A percentile compares a stretch with the other conserved stretches of the same genome.
These are phyloP conservation scores for Hanseniaspora sp. DNA, from an alignment of 1,139 yeast genomes.

Conservation along the genomic window DNA sequence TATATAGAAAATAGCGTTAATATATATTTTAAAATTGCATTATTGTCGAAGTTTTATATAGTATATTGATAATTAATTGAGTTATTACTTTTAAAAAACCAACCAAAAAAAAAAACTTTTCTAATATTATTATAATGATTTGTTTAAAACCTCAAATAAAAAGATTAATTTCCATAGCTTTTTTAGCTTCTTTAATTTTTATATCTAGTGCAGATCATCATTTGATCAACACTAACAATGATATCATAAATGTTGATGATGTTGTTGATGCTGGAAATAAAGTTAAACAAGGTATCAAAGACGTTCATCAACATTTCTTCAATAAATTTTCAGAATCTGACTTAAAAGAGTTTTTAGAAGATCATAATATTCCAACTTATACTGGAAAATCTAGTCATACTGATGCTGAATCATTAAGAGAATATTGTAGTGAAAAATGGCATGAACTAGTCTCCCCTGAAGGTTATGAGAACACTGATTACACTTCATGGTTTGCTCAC, in stretches of 20 bases:
- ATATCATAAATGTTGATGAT: constrained; percentile 1
- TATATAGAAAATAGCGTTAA: too few species aligned
- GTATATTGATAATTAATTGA: too few species aligned
- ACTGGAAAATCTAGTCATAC: constrained; percentile 19
- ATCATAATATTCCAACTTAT: constrained; percentile 30
- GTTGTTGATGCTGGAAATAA: not conserved
- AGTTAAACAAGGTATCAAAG: not conserved
- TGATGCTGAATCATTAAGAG: constrained; percentile 30
- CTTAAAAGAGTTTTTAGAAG: constrained; percentile 30
- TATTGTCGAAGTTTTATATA: too few species aligned
- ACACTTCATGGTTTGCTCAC: constrained; percentile 16
- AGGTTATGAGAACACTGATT: constrained; percentile 26
- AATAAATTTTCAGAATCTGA: constrained; percentile 29
- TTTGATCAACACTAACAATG: not conserved
- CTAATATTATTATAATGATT: too few species aligned
- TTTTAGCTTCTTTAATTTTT: too few species aligned
- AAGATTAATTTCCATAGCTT: too few species aligned
- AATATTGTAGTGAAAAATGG: constrained; percentile 32
- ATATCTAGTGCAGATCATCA: not conserved
- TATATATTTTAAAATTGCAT: too few species aligned
- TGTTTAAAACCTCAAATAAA: too few species aligned
- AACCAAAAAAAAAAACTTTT: too few species aligned
- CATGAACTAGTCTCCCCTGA: constrained; percentile 25
- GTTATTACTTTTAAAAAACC: too few species aligned
- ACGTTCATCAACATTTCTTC: constrained; percentile 25